Base-by-base conservation (phyloP, 2,329 filamentous ascomycete genomes). In the Epichloe sp. region DNA sequence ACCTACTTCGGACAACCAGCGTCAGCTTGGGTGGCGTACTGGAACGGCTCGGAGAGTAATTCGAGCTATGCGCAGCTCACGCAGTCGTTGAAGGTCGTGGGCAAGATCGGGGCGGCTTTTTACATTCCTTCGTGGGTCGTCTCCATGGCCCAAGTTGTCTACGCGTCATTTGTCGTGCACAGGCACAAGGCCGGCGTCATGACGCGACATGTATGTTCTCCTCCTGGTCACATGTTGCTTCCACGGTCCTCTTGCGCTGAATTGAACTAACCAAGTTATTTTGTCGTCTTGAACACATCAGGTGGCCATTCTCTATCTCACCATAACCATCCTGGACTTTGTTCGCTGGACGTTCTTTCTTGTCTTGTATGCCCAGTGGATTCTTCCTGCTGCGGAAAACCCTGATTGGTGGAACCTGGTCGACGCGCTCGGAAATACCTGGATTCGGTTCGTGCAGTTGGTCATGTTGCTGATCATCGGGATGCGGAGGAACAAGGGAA, bases 1-100 rank as follows among this genome's bases (percentile, higher is more conserved):
- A 37, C 52, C 47, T 53, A 53, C 19, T 53, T 53, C 47, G 52
- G 49, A 17, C 52, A 53, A 12, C 52, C 52, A n/a, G 45, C 46
- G 5, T 37, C 49, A 2, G 46, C 52, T 23, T 53, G 52, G 52
- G 41, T 47, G 4, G 52, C 52, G 3, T 53, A 53, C 41, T 53
- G 49, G 52, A 53, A 47, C 38, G 46, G 52, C 12, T 41, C 52
- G 6, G 49, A 53, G 31, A 53, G 38, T 46, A 53, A 53, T 26
- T 51, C 52, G 5, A 53, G 52, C 21, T 53, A 53, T 23, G 52
- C 49, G 6, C 49, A 53, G 11, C 46, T 53, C 15, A 49, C 38
- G n/a, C 52, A 51, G 46, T 53, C 52, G 6, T 31, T 53, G 15
- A 49, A 49, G 34, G 37, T 53, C 15, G 49, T 51, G 3, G 49